Evolutionary conservation across 2,329 filamentous ascomycete genomes (phyloP).

Genomic region (Lasiodiplodia citricola): DNA sequence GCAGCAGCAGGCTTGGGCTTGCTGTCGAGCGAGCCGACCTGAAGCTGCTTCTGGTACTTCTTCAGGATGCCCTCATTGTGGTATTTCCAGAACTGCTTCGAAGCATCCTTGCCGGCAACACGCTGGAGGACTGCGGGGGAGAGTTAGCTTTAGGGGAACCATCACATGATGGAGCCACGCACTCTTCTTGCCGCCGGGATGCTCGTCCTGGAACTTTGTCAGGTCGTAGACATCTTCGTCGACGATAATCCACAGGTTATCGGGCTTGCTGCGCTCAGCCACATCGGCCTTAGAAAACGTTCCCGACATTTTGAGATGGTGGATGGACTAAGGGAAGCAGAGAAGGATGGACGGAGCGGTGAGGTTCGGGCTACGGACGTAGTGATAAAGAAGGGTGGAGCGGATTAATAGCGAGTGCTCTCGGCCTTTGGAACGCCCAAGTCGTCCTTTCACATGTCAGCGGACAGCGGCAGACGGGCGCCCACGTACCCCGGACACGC

Average conservation of each 20-base stretch:
- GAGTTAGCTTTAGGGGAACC: conserved; percentile 30
- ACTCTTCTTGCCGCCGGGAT: conserved; percentile 74
- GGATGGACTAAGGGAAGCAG: neutral
- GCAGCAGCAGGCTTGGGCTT: conserved; percentile 57
- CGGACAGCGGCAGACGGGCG: neutral
- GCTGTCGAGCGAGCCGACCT: conserved; percentile 77
- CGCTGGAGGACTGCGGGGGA: conserved; percentile 61
- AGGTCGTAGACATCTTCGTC: conserved; percentile 96
- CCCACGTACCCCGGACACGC: conserved; percentile 24
- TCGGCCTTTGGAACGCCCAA: conserved; percentile 17
- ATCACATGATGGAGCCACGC: conserved; percentile 35
- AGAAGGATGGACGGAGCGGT: conserved; percentile 8
- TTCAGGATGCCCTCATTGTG: conserved; percentile 66
- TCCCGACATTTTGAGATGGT: conserved; percentile 73
- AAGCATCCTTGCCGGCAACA: conserved; percentile 70
- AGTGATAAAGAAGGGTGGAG: conserved; percentile 23
- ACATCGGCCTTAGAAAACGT: conserved; percentile 85
- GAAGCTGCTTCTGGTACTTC: conserved; percentile 65
- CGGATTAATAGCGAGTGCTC: conserved; percentile 20
- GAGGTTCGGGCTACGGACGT: conserved; percentile 6
- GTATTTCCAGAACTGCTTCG: conserved; percentile 72
- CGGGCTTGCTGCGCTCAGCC: conserved; percentile 85
- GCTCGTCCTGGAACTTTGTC: conserved; percentile 66
- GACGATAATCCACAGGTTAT: conserved; percentile 86
- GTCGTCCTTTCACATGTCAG: conserved; percentile 26